A percentile compares a stretch with the other conserved stretches of the same genome.
Evolutionary conservation across 345 rosid species (phyloP).

Genomic region (Populus nigra): DNA sequence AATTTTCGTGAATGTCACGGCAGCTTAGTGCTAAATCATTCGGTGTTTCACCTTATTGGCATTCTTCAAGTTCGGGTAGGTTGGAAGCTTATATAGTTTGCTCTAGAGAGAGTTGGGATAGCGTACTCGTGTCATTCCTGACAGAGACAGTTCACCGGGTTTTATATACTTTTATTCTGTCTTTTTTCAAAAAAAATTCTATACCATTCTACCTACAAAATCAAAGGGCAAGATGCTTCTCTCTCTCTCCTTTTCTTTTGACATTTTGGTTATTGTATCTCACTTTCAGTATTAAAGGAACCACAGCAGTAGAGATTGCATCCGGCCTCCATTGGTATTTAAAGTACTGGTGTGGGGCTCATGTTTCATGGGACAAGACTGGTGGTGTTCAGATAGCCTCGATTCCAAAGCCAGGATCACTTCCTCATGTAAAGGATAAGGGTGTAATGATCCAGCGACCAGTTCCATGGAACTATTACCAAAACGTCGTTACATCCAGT

Average conservation of each 20-base stretch:
- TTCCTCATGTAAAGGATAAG: conserved; percentile 60
- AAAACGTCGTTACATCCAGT: conserved; percentile 91
- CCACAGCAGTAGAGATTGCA: conserved; percentile 79
- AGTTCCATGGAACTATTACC: conserved; percentile 95
- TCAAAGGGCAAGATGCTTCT: background rate
- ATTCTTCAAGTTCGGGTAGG: background rate
- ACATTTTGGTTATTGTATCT: conserved; percentile 1
- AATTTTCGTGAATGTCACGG: background rate
- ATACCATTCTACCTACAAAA: background rate
- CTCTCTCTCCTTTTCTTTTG: background rate
- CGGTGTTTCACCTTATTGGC: background rate
- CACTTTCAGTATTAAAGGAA: conserved; percentile 63
- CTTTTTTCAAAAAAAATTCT: background rate
- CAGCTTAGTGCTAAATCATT: background rate
- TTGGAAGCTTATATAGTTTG: background rate
- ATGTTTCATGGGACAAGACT: conserved; percentile 93
- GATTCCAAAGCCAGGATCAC: conserved; percentile 64
- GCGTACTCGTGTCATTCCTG: background rate
- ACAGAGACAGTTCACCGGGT: background rate
- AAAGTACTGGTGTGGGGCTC: conserved; percentile 82
- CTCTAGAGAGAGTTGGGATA: background rate
- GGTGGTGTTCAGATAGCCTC: conserved; percentile 82
- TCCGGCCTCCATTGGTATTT: conserved; percentile 94
- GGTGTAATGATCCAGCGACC: conserved; percentile 74
- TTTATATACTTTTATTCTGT: background rate